Base-by-base conservation (phyloP, 176 grass and related monocot genomes). In the Rhynchospora pubera region DNA sequence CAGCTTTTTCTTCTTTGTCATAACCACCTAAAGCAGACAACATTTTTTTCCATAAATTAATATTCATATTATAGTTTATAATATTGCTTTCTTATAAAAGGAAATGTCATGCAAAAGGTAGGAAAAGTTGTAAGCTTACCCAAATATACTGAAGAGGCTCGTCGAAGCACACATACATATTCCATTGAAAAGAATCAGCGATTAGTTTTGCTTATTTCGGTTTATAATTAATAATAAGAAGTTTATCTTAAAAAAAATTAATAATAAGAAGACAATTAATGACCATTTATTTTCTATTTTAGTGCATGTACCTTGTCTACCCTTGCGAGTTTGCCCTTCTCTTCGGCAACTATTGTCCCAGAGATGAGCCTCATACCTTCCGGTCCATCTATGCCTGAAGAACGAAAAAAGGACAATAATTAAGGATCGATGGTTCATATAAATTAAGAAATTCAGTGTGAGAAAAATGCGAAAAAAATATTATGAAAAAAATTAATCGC, bases 251-350 rank as follows among this genome's bases (percentile, higher is more conserved):
- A n/a, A n/a, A n/a, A n/a, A n/a, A 23, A 28, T 69, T 69, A 14
- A 8, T 22, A 48, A 23, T 48, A 51, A 48, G 16, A 65, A 62
- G 6, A 76, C 53, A 22, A n/a, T n/a, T n/a, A n/a, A 5, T 0
- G 21, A 30, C 23, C 8, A 55, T 76, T 8, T 53, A 22, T 75
- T 75, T 52, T 15, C 18, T 45, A 19, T 22, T n/a, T 78, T 10
- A 73, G 32, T 48, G 62, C 60, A 62, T 59, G 10, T 26, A 88
- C 86, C 86, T 88, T 88, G 86, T 83, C 75, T 84, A 70, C 86
- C 82, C 60, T 88, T 84, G 46, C 86, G 75, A 12, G 86, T 72
- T 79, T 88, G 86, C 10, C 86, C 86, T 88, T 88, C 86, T 84
- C 78, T 78, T 39, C 63, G 65, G 74, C 82, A 88, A 48, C 82